Conservation (phyloP, 2,329 filamentous ascomycete species). For the Apiospora arundinis region DNA sequence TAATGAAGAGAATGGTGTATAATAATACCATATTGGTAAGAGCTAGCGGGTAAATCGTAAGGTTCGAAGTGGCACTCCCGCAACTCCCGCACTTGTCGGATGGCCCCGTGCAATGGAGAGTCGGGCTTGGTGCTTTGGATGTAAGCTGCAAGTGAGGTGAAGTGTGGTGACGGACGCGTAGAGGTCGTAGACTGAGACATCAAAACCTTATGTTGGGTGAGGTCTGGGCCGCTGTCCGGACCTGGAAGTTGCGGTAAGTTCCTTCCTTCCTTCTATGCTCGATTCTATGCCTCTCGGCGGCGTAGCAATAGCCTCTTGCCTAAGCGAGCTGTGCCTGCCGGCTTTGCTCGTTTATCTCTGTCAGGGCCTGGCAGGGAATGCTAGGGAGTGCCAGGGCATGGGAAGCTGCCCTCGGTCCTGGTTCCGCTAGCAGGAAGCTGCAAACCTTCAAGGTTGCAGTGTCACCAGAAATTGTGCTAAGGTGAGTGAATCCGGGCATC, state of each 20-base stretch:
- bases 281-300: background rate
- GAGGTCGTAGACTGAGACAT: background rate
- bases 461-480: background rate
- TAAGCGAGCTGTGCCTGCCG: background rate
- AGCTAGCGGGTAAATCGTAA: slow-evolving; percentile 12
- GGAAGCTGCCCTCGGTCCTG: background rate
- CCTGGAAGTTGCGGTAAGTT: background rate
- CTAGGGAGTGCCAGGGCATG: background rate
- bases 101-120: slow-evolving; percentile 7
- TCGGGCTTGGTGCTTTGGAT: background rate
- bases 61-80: background rate
- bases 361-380: no score
- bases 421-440: background rate
- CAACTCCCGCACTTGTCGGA: background rate
- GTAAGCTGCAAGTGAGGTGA: background rate
- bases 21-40: background rate
- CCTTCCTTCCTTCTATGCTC: background rate
- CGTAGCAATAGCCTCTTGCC: background rate
- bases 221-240: background rate
- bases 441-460: slow-evolving; percentile 6
- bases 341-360: no score
- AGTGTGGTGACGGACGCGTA: background rate
- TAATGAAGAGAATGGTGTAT: background rate
- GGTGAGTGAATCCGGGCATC: background rate
- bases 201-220: background rate